Evolutionary conservation across 225 moss, liverwort and hornwort species (phyloP).

Genomic region (Bryoerythrophyllum caledonicum): DNA sequence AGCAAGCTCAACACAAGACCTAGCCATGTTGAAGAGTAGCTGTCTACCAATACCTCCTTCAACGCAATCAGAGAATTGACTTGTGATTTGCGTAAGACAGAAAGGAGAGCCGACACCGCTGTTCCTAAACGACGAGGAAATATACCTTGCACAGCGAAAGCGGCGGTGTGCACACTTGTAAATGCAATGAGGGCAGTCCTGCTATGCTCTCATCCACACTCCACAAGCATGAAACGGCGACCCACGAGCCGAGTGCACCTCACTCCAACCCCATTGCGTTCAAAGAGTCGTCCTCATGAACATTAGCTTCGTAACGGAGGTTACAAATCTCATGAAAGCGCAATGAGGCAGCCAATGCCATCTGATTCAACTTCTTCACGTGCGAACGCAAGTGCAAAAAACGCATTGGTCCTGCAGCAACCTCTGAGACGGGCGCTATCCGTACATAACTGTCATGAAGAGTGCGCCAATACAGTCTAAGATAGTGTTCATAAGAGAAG

Average conservation of each 20-base stretch:
- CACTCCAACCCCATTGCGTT: slow-evolving; percentile 7
- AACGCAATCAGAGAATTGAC: not conserved
- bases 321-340: slow-evolving; percentile 7
- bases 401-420: not conserved
- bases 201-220: slow-evolving; percentile 14
- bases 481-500: not conserved
- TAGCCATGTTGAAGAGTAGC: not conserved
- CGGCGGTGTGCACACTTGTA: not conserved
- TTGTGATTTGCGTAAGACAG: slow-evolving; percentile 1
- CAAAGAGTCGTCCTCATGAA: slow-evolving; percentile 18
- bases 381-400: not conserved
- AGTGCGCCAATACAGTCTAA: not conserved
- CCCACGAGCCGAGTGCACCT: slow-evolving; percentile 6
- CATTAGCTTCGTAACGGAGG: not conserved
- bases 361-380: slow-evolving; percentile 13
- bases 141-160: slow-evolving; percentile 9
- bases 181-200: slow-evolving; percentile 1
- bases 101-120: not conserved
- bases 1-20: slow-evolving; percentile 15
- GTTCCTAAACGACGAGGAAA: not conserved
- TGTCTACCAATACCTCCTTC: not conserved
- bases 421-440: not conserved
- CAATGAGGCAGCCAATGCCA: not conserved
- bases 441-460: slow-evolving; percentile 41
- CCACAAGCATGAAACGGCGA: not conserved